A percentile compares a stretch with the other conserved stretches of the same genome.
These are phyloP conservation scores for peach (Prunus persica) DNA, from an alignment of 306 rosid genomes.

Conservation along the genomic window Prunus_persica_NCBIv2 NC_034011.1:2008001-2008500, in stretches of 20 bases:
- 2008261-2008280: neutral
- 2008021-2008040: neutral
- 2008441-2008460: neutral
- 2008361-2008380: neutral
- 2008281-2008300: neutral
- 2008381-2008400: neutral
- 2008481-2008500: neutral
- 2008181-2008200: neutral
- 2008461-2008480: neutral
- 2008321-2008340: slow-evolving; percentile 2
- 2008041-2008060: neutral
- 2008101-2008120: neutral
- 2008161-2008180: neutral
- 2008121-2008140: neutral
- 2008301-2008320: neutral
- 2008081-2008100: neutral
- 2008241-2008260: neutral
- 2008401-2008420: neutral
- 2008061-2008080: neutral
- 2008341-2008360: neutral
- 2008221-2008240: neutral
- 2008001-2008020: too few relatives aligned
- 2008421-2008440: neutral
- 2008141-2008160: neutral
- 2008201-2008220: neutral